Base-by-base conservation (phyloP, 257 asterid species). In the Forsythia viridissima region DNA sequence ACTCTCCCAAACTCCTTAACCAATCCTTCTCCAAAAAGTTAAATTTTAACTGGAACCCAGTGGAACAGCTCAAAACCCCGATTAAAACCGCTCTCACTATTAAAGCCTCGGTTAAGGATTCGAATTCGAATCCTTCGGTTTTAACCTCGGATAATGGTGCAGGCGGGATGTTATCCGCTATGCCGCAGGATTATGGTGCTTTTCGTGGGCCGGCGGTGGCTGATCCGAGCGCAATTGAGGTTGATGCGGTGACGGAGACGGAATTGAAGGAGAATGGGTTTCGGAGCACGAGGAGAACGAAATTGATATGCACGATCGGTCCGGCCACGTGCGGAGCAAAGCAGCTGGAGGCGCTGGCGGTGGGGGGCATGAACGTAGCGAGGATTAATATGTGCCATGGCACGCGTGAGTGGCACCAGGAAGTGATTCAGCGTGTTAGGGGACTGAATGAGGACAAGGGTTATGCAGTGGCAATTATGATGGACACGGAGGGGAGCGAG, bases 401-500 rank as follows among this genome's bases (percentile, higher is more conserved):
- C 80, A 93, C 98, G 59, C 86, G 96, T 74, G 99, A 96, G 84
- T 96, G 99, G 99, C 99, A 96, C 68, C 81, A 78, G 61, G 89
- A 85, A 84, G 98, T 96, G 73, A 92, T 96, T 70, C 90, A 91
- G 83, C 87, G 98, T 21, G 94, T 96, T 63, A 86, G 99, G 88
- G 88, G 85, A 72, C 85, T 96, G 96, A 96, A 96, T 82, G 99
- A 93, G 89, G 98, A 93, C 82, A 93, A 94, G 75, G 99, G 99
- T 3, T 96, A 63, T 75, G 99, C 99, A 2, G 97, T 96, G 44
- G 99, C 99, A 5, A 89, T 96, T 81, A 96, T 96, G 99, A 96
- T 96, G 98, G 99, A 96, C 81, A 96, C 99, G 65, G 99, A 96
- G 87, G 99, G 98, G 42, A 92, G 98, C 84, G 99, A 96, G 91